Evolutionary conservation across 2,329 filamentous ascomycete genomes (phyloP), one percentile per base, ranked within the genome.

Genomic region (Nemania abortiva): DNA sequence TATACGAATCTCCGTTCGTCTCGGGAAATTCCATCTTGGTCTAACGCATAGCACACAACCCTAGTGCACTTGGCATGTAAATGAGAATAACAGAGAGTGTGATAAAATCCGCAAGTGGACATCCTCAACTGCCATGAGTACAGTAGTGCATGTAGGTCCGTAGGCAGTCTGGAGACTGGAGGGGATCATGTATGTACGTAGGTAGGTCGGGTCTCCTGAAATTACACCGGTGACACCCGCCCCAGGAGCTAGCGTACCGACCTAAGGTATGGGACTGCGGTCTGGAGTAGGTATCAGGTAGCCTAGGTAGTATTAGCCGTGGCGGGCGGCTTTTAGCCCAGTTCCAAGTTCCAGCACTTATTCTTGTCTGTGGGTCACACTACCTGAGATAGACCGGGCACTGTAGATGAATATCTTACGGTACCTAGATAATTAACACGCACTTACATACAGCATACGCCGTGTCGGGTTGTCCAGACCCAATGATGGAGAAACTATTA

Each of bases 11-110:
- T 60, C 42, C 55, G 20, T 57, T 47, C 29, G 18, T 29, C 42
- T 68, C 65, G 60, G 68, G 63, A 54, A 55, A 47, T 68, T 70
- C 52, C 61, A 59, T 63, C 47, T 55, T 54, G 10, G 53, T 50
- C 47, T 24, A 50, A 22, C 11, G n/a, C 39, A 42, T 15, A 24
- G 18, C 7, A 49, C 47, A 22, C 47, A 1, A 42, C 2, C 15
- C 5, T 18, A 15, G 39, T 37, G 6, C 18, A 11, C 39, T 42
- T 42, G 39, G 39, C 11, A 37, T 37, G 34, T 49, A 49, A 18
- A 49, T 24, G n/a, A 6, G 47, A 45, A 31, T 6, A 15, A 50
- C 13, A 10, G 13, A n/a, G 27, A 45, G 1, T n/a, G 52, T 54
- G 62, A 53, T 20, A 53, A 53, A 56, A 39, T 62, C 64, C 57